Conservation (phyloP, 176 grass and related monocot species). For the Rhipidocladum racemiflorum region DNA sequence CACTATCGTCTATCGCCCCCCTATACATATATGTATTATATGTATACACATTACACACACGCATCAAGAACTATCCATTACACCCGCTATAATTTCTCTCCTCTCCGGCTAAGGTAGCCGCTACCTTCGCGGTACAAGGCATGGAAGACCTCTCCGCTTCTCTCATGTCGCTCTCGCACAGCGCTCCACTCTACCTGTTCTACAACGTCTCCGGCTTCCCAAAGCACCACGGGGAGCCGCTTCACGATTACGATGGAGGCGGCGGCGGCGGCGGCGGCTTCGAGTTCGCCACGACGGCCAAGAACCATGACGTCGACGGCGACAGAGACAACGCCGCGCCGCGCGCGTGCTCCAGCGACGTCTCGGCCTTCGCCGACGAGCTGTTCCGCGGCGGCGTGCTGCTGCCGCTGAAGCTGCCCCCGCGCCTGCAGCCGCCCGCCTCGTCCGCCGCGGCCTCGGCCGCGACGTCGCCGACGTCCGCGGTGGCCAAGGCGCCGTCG, state of each 20-base stretch:
- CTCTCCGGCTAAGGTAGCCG: background rate
- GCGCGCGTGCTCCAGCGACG: slow-evolving; percentile 29
- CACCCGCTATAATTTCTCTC: too few relatives aligned
- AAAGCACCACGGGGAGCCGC: background rate
- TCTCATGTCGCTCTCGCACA: slow-evolving; percentile 29
- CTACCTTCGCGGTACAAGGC: background rate
- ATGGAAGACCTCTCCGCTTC: slow-evolving; percentile 40
- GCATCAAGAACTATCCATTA: background rate
- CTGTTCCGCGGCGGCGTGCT: slow-evolving; percentile 28
- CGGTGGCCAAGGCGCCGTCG: background rate
- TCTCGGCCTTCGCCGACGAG: slow-evolving; percentile 34
- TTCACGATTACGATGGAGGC: background rate
- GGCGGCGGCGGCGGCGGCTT: slow-evolving; percentile 1
- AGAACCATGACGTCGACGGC: background rate
- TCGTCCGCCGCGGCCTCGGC: slow-evolving; percentile 19
- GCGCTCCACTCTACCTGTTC: slow-evolving; percentile 53
- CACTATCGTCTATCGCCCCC: background rate
- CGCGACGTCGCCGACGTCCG: slow-evolving; percentile 28
- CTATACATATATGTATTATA: too few relatives aligned
- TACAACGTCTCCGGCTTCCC: slow-evolving; percentile 12
- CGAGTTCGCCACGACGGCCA: background rate
- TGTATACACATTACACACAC: background rate
- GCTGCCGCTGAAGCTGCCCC: slow-evolving; percentile 38
- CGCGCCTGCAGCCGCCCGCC: slow-evolving; percentile 29
- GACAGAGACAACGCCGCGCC: background rate